Base-by-base conservation (phyloP, 805 yeast species). In the Monosporozyma aerobia region DNA sequence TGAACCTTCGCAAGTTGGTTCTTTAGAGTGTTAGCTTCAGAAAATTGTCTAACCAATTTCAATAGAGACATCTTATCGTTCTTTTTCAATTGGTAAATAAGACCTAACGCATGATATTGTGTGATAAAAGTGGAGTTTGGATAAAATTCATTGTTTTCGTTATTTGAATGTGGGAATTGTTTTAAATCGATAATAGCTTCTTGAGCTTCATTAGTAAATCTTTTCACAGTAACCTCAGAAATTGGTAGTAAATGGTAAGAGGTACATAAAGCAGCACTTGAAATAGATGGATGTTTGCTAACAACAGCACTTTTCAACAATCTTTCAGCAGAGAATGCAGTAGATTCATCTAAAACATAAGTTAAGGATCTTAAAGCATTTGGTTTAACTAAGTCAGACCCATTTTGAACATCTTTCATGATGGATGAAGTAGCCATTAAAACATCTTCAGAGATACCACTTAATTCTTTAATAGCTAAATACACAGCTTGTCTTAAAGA, bases 371-470 rank as follows among this genome's bases (percentile, higher is more conserved):
- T 82, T 57, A 94, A 85, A 25, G 99, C 98, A 67, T 94, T 86
- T 53, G 99, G 97, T 65, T 90, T 89, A 71, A 85, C 90, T 56
- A 89, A 74, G 57, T 81, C 74, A 54, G 88, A 95, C 53, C 92
- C 92, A 59, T 83, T 84, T 72, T 95, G 97, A 51, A 94, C 88
- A 72, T 94, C 99, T 72, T 90, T 90, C 97, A 94, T 94, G 65
- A 94, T 90, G 29, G 96, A 90, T 2, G 97, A 88, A 29, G 99
- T 94, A 29, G 92, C 97, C 98, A 94, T 94, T 69, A 94, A 79
- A 53, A 90, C 89, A 70, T 94, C 97, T 60, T 88, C 87, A 22
- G 97, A 88, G 57, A 85, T 79, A 19, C 83, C 72, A 49, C 92
- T 80, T 57, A 94, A 78, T 69, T 92, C 97, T 73, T 94, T 94